Base-by-base conservation (phyloP, 2,329 filamentous ascomycete species). In the Davidsoniella australis region DNA sequence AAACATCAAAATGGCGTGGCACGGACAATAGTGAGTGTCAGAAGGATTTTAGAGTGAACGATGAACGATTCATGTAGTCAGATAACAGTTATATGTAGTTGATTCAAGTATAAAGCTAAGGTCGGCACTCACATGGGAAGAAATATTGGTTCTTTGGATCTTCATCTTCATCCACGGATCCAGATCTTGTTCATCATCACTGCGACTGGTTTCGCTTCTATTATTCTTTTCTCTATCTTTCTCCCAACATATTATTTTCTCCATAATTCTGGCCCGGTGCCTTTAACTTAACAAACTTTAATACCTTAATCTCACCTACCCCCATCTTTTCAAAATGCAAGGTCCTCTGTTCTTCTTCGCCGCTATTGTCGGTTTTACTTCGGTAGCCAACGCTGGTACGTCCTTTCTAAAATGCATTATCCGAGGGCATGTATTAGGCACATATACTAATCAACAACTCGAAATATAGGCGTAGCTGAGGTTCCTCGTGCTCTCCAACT, bases 401-500 rank as follows among this genome's bases (percentile, higher is more conserved):
- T 50, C 33, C 26, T 5, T 17, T 10, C 17, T 41, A 16, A n/a
- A 6, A 6, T 18, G 17, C 9, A 18, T 16, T 5, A 39, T 36
- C 14, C 3, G 1, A 12, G 18, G 8, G 40, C 14, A 18, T 8
- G 39, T n/a, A 16, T 33, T 9, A 18, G n/a, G n/a, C 4, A 40
- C 18, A 24, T 1, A 5, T 36, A 24, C 26, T 39, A 38, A 49
- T 24, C 7, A 36, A 14, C 17, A 17, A 37, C 9, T 9, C 33
- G 6, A 14, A 14, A 8, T 40, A 40, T 16, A 49, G 47, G 40
- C 36, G 47, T 49, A 5, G 47, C 47, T 18, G 47, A 44, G 5
- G 41, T 49, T 23, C 47, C 47, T 46, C 50, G 47, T 20, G 45
- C 24, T 24, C 41, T 48, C 24, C 36, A 49, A 10, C 42, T 50